phyloP scores from a whole-genome alignment of 257 asterid genomes.

The Lithospermum erythrorhizon region DNA sequence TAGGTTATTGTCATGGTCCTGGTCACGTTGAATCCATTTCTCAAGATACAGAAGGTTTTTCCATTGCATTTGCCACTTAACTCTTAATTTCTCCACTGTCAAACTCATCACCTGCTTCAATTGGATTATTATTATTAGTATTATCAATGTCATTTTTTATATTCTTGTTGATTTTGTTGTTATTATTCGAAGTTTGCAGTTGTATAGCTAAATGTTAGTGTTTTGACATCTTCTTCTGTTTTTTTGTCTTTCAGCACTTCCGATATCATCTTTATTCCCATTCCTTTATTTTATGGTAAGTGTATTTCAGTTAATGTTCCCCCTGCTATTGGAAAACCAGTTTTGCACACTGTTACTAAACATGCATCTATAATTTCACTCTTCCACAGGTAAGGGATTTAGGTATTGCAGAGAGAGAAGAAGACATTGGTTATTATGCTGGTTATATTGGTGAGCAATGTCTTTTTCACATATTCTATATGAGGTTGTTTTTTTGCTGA shows the following conservation, averaged over 20 bases:
- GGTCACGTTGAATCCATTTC: no score
- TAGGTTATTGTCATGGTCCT: no score
- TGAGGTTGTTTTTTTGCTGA: neutral
- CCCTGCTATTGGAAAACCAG: no score
- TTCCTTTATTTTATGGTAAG: slow-evolving; percentile 71
- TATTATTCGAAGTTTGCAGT: neutral
- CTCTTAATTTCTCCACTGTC: no score
- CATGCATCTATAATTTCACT: no score
- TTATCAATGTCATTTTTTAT: no score
- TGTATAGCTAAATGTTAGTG: neutral
- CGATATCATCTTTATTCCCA: slow-evolving; percentile 67
- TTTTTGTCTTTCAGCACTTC: slow-evolving; percentile 41
- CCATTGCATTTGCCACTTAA: no score
- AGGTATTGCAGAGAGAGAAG: slow-evolving; percentile 23
- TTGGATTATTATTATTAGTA: no score
- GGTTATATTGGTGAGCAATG: slow-evolving; percentile 29
- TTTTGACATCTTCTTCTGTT: neutral
- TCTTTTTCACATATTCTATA: neutral
- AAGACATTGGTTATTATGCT: slow-evolving; percentile 34
- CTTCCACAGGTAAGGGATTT: slow-evolving; percentile 27
- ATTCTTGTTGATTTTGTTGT: neutral
- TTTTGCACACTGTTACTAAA: no score
- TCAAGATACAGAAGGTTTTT: no score
- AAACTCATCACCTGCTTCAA: no score
- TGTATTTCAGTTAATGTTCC: neutral